Percentiles rank a stretch among this genome's conserved stretches.
phyloP scores from a whole-genome alignment of 495 filamentous ascomycete genomes.

The Bryoglossum gracile region DNA sequence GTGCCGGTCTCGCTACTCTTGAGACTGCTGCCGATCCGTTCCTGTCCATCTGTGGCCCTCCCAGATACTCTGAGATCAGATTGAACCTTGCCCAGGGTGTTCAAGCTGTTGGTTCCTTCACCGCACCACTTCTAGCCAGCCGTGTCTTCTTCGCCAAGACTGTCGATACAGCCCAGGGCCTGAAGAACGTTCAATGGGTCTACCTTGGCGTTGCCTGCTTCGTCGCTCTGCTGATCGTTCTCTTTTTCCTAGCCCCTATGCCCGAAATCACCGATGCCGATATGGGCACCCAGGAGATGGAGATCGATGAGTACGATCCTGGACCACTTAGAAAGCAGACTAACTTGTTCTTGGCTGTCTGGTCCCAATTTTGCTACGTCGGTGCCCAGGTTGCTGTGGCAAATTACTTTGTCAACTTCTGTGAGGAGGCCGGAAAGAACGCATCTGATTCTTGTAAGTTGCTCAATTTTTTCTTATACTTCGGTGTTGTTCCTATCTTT shows the following conservation, averaged over 20 bases:
- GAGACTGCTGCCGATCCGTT: conserved; percentile 64
- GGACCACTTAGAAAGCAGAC: conserved; percentile 55
- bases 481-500: too few relatives aligned
- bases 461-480: too few relatives aligned
- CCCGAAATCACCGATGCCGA: conserved; percentile 46
- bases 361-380: conserved; percentile 68
- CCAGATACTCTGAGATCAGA: conserved; percentile 43
- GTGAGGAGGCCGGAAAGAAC: conserved; percentile 46
- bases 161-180: conserved; percentile 32
- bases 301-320: conserved; percentile 19
- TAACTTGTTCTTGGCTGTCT: conserved; percentile 53
- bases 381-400: conserved; percentile 58
- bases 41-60: conserved; percentile 47
- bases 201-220: conserved; percentile 34
- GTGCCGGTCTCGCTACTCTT: conserved; percentile 53
- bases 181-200: conserved; percentile 50
- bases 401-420: conserved; percentile 55
- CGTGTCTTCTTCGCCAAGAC: conserved; percentile 59
- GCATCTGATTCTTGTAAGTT: too few relatives aligned
- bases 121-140: conserved; percentile 59
- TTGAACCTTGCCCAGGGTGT: conserved; percentile 62
- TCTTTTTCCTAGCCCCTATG: conserved; percentile 40
- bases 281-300: conserved; percentile 9
- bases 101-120: conserved; percentile 62
- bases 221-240: conserved; percentile 49